A percentile compares a stretch with the other conserved stretches of the same genome.
phyloP scores from a whole-genome alignment of 1,284 basidiomycete genomes.

The Vanrija pseudolonga region DNA sequence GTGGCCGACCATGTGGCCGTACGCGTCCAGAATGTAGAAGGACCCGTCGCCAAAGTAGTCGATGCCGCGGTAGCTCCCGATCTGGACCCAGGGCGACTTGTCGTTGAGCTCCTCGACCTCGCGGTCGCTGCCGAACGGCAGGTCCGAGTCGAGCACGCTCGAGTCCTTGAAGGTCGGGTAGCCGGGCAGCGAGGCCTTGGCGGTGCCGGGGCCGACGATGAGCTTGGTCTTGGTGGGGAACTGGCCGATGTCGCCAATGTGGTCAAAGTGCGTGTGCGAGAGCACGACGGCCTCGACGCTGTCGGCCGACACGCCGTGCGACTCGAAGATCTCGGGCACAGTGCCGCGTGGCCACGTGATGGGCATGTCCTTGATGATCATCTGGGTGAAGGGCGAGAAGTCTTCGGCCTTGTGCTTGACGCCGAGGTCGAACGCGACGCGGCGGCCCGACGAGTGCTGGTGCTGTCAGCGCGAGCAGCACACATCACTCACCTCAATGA shows the following conservation, averaged over 20 bases:
- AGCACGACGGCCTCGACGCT: conserved; percentile 10
- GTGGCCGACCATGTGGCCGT: conserved; percentile 19
- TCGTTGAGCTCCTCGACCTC: conserved; percentile 10
- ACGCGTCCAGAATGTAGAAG: conserved; percentile 17
- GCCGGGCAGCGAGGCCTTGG: conserved; percentile 10
- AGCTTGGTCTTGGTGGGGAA: conserved; percentile 15
- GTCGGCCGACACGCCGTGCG: conserved; percentile 4
- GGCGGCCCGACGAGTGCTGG: conserved; percentile 4
- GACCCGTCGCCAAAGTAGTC: conserved; percentile 21
- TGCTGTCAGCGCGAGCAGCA: neutral
- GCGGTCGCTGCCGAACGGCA: conserved; percentile 11
- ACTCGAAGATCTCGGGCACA: conserved; percentile 2
- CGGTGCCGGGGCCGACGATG: conserved; percentile 9
- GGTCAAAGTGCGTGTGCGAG: conserved; percentile 17
- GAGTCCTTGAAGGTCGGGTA: conserved; percentile 12
- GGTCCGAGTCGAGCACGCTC: conserved; percentile 9
- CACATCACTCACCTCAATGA: conserved; percentile 8
- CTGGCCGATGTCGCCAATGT: conserved; percentile 17
- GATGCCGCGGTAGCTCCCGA: conserved; percentile 9
- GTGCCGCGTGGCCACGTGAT: conserved; percentile 6
- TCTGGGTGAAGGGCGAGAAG: conserved; percentile 15
- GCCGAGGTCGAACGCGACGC: conserved; percentile 13
- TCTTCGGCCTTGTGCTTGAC: conserved; percentile 12
- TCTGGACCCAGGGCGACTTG: conserved; percentile 6
- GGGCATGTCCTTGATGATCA: conserved; percentile 9